Conservation (phyloP, 768 basidiomycete species). For the Rossbeevera mucosa region DNA sequence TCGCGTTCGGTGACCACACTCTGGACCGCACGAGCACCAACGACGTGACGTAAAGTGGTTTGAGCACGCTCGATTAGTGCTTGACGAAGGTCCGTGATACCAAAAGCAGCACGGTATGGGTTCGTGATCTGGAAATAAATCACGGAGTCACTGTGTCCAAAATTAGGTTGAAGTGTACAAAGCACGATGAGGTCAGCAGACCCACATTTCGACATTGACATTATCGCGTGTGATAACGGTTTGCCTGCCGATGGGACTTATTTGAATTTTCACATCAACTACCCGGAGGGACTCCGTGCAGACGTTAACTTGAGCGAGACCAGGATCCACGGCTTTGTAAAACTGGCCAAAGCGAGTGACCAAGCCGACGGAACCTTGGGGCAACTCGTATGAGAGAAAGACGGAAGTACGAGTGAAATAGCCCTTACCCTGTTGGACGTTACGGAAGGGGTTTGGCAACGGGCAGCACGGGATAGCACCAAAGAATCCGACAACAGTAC, state of each 20-base stretch:
- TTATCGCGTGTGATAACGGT: conserved; percentile 94
- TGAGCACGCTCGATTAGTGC: conserved; percentile 83
- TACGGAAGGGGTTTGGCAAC: conserved; percentile 78
- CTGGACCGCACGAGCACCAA: conserved; percentile 93
- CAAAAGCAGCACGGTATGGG: conserved; percentile 92
- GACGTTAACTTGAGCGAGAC: conserved; percentile 88
- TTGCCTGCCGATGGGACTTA: conserved; percentile 81
- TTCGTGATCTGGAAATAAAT: conserved; percentile 88
- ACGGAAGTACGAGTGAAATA: conserved; percentile 1
- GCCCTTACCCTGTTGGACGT: conserved; percentile 72
- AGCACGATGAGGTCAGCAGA: too few relatives aligned
- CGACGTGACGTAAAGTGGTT: conserved; percentile 96
- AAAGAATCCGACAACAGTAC: conserved; percentile 56
- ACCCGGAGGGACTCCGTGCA: conserved; percentile 84
- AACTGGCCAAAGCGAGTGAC: conserved; percentile 93
- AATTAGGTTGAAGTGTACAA: too few relatives aligned
- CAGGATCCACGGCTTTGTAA: conserved; percentile 94
- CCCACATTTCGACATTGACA: conserved; percentile 89
- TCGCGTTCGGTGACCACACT: conserved; percentile 96
- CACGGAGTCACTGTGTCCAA: conserved; percentile 68
- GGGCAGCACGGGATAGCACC: conserved; percentile 86
- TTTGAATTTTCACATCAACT: conserved; percentile 96
- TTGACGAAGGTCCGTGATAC: conserved; percentile 83
- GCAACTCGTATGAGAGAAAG: conserved; percentile 17
- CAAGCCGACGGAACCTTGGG: conserved; percentile 78